Evolutionary conservation across 805 yeast genomes (phyloP).

Genomic region (Nakazawaea anatomiae): DNA sequence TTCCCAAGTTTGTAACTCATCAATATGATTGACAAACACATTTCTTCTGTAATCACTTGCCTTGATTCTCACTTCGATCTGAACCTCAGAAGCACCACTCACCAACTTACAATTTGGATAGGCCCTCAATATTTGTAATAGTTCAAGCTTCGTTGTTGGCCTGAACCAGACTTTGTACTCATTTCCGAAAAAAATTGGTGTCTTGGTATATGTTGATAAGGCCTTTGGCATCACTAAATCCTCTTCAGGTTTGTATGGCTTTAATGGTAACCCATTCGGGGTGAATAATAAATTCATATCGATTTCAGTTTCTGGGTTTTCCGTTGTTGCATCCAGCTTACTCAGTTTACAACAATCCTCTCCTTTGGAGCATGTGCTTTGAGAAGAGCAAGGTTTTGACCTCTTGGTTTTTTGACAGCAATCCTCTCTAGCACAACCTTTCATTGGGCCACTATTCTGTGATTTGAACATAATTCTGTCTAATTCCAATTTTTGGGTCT

Average conservation of each 20-base stretch:
- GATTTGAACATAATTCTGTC: not conserved
- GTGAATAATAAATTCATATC: conserved; percentile 28
- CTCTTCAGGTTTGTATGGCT: conserved; percentile 29
- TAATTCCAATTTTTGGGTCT: conserved; percentile 15
- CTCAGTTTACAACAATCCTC: conserved; percentile 6
- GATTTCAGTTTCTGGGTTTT: conserved; percentile 23
- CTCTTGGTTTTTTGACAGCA: conserved; percentile 27
- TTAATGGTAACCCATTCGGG: conserved; percentile 34
- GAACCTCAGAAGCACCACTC: conserved; percentile 43
- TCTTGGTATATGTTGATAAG: conserved; percentile 19
- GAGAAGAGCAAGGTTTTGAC: not conserved
- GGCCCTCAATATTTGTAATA: conserved; percentile 25
- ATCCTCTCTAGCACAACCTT: conserved; percentile 26
- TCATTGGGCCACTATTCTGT: not conserved
- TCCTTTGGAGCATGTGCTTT: not conserved
- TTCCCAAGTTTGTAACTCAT: conserved; percentile 30
- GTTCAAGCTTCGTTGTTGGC: conserved; percentile 33
- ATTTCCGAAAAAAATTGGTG: conserved; percentile 30
- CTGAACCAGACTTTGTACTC: conserved; percentile 37
- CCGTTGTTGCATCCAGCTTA: conserved; percentile 14
- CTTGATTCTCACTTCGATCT: conserved; percentile 39
- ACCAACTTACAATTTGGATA: conserved; percentile 34
- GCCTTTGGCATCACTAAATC: conserved; percentile 36
- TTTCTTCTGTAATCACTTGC: conserved; percentile 32
- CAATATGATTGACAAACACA: conserved; percentile 36